Evolutionary conservation across 257 asterid genomes (phyloP).

Genomic region (Anisodus tanguticus): DNA sequence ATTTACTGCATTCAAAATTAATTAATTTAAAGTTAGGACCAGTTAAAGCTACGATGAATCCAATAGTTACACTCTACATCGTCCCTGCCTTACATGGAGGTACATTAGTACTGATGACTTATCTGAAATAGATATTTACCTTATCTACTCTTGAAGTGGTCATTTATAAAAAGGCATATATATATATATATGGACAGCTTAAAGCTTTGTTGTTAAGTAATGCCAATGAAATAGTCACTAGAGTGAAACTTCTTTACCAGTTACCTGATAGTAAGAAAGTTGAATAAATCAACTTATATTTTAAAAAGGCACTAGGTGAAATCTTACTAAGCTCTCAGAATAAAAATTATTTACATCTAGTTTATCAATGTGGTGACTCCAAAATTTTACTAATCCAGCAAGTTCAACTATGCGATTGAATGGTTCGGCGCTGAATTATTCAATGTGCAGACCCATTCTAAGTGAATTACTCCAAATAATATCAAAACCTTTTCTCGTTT

Average conservation of each 20-base stretch:
- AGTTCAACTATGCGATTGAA: not conserved
- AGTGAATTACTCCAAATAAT: not conserved
- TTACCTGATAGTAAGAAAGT: not conserved
- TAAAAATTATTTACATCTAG: not conserved
- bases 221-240: not conserved
- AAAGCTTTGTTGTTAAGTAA: not conserved
- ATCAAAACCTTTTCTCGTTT: not conserved
- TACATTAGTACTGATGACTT: too few species aligned
- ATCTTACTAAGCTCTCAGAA: not conserved
- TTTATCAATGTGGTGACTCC: not conserved
- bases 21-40: too few species aligned
- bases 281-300: constrained; percentile 14
- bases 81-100: too few species aligned
- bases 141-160: too few species aligned
- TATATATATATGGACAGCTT: not conserved
- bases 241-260: not conserved
- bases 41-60: too few species aligned
- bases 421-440: not conserved
- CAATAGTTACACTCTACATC: too few species aligned
- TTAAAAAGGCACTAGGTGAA: not conserved
- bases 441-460: not conserved
- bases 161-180: too few species aligned
- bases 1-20: too few species aligned
- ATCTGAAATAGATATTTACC: too few species aligned
- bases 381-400: not conserved